Evolutionary conservation across 1,284 basidiomycete genomes (phyloP).

Genomic region (Marasmius oreades): DNA sequence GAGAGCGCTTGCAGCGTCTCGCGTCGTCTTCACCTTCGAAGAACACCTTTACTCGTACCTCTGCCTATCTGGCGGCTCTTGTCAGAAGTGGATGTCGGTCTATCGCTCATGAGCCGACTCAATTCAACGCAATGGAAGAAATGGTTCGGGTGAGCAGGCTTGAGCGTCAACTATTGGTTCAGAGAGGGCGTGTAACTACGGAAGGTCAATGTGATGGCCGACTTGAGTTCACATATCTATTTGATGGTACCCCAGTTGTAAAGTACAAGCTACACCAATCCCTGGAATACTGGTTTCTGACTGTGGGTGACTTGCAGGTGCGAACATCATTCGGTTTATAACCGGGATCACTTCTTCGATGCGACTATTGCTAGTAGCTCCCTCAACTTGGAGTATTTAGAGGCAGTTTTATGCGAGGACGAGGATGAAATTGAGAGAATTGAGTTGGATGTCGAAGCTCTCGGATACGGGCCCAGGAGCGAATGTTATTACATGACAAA

Average conservation of each 20-base stretch:
- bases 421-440: conserved; percentile 18
- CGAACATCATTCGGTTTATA: conserved; percentile 14
- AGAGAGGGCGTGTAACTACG: not conserved
- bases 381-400: conserved; percentile 20
- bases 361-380: conserved; percentile 11
- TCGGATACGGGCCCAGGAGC: conserved; percentile 18
- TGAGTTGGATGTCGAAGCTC: conserved; percentile 12
- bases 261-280: not conserved
- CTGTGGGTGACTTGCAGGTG: conserved; percentile 11
- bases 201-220: conserved; percentile 12
- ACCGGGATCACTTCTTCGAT: conserved; percentile 17
- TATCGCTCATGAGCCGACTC: not conserved
- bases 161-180: not conserved
- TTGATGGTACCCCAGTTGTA: conserved; percentile 6
- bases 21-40: not conserved
- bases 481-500: conserved; percentile 14
- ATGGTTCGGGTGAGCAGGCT: not conserved
- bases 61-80: conserved; percentile 4
- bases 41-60: conserved; percentile 6
- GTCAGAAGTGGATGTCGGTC: conserved; percentile 1
- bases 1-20: not conserved
- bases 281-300: too few species aligned
- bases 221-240: conserved; percentile 10
- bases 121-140: not conserved
- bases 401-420: conserved; percentile 20